A percentile compares a stretch with the other conserved stretches of the same genome.
These are phyloP conservation scores for Ophiostoma angusticollis DNA, from an alignment of 2,329 filamentous ascomycete species.

Conservation along the genomic window DNA sequence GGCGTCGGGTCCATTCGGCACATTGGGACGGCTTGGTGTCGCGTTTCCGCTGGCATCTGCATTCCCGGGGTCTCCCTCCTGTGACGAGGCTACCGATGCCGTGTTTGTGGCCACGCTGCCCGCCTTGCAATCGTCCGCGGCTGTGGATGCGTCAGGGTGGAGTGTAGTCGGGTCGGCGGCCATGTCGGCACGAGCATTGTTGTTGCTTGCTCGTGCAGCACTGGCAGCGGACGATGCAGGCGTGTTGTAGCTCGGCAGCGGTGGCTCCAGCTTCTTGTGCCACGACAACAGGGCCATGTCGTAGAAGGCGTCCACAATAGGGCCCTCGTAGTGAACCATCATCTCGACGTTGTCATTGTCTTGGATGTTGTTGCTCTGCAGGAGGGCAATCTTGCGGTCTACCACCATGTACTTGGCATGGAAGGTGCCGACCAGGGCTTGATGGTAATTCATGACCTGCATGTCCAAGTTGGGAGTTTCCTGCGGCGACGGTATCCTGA, in stretches of 20 bases:
- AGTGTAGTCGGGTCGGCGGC: slow-evolving; percentile 14
- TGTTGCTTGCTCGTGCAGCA: slow-evolving; percentile 4
- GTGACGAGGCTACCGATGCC: background rate
- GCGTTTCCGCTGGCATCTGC: background rate
- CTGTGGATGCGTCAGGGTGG: slow-evolving; percentile 8
- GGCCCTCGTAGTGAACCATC: slow-evolving; percentile 63
- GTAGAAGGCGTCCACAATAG: slow-evolving; percentile 64
- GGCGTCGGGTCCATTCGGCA: slow-evolving; percentile 12
- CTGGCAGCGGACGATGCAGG: slow-evolving; percentile 28
- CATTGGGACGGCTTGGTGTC: slow-evolving; percentile 5
- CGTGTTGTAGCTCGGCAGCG: slow-evolving; percentile 40
- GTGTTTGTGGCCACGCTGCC: background rate
- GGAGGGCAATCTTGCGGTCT: slow-evolving; percentile 54
- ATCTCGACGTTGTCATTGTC: slow-evolving; percentile 74
- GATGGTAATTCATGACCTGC: slow-evolving; percentile 61
- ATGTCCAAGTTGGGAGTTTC: slow-evolving; percentile 62
- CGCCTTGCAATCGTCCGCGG: background rate
- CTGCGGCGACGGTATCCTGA: slow-evolving; percentile 46
- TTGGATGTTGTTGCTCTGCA: slow-evolving; percentile 70
- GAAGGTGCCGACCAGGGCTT: slow-evolving; percentile 58
- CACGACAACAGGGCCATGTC: slow-evolving; percentile 63
- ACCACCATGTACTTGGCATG: slow-evolving; percentile 70
- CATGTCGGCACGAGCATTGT: slow-evolving; percentile 10
- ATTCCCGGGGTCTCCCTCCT: background rate
- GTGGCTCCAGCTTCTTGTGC: slow-evolving; percentile 48